phyloP scores from a whole-genome alignment of 2,329 filamentous ascomycete species.

The Nannizziopsis arthrosporioides region DNA sequence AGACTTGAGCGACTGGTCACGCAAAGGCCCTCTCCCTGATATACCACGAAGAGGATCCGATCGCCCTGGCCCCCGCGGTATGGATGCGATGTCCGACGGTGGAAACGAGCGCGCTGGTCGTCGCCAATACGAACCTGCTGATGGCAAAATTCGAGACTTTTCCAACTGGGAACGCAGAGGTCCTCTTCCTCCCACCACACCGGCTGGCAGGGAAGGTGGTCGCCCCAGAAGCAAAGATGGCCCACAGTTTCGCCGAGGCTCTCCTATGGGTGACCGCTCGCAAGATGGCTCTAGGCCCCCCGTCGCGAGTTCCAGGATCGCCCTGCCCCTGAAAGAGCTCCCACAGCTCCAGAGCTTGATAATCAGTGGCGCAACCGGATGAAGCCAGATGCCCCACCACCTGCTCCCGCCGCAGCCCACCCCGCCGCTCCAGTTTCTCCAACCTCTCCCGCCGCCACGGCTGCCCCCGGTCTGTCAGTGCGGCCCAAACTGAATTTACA shows the following conservation, averaged over 20 bases:
- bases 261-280: constrained; percentile 59
- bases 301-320: constrained; percentile 64
- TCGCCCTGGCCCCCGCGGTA: constrained; percentile 41
- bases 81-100: constrained; percentile 44
- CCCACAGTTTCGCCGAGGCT: constrained; percentile 50
- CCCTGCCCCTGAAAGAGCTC: constrained; percentile 53
- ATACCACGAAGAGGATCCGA: constrained; percentile 50
- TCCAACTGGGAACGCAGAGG: constrained; percentile 92
- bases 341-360: constrained; percentile 83
- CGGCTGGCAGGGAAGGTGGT: constrained; percentile 40
- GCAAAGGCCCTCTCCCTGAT: constrained; percentile 78
- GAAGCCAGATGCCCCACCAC: constrained; percentile 68
- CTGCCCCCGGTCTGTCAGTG: constrained; percentile 40
- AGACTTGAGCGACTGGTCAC: constrained; percentile 81
- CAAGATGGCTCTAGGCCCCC: constrained; percentile 71
- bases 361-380: constrained; percentile 87
- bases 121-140: constrained; percentile 55
- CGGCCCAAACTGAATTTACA: constrained; percentile 77
- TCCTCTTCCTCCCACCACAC: constrained; percentile 61
- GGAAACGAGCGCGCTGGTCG: constrained; percentile 54
- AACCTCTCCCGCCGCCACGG: constrained; percentile 56
- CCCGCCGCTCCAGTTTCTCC: constrained; percentile 64
- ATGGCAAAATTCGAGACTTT: constrained; percentile 69
- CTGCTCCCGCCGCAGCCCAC: constrained; percentile 37
- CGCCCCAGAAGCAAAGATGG: constrained; percentile 51